A percentile compares a stretch with the other conserved stretches of the same genome.
Conservation (phyloP, 371 early-diverging fungal species). For the Dinochytrium kinnereticum region DNA sequence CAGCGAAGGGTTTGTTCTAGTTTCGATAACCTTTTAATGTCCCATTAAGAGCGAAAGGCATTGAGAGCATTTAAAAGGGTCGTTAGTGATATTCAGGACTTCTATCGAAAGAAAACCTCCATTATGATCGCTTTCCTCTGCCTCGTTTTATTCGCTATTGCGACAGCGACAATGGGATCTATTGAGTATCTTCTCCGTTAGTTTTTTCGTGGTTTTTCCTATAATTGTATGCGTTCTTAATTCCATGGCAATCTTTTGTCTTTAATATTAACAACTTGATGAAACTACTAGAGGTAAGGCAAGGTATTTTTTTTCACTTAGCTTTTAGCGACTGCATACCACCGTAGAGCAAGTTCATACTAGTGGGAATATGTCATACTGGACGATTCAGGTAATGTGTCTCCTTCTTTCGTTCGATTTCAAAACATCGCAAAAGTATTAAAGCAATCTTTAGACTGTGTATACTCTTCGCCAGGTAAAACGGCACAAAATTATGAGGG, state of each 20-base stretch:
- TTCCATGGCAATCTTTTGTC: background rate
- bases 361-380: slow-evolving; percentile 9
- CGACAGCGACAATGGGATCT: background rate
- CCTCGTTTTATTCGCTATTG: background rate
- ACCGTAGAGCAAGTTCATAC: slow-evolving; percentile 9
- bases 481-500: too few relatives aligned
- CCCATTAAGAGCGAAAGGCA: background rate
- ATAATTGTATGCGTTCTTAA: background rate
- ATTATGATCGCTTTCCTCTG: background rate
- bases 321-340: background rate
- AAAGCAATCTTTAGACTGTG: too few relatives aligned
- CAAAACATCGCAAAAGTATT: too few relatives aligned
- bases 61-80: background rate
- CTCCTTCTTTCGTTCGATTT: background rate
- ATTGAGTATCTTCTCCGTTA: background rate
- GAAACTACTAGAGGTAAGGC: background rate
- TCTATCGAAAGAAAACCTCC: too few relatives aligned
- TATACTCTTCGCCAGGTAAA: slow-evolving; percentile 1
- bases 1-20: background rate
- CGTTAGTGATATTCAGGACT: background rate
- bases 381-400: background rate
- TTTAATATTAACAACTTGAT: too few relatives aligned
- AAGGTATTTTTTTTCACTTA: background rate
- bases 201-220: background rate
- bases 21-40: background rate